phyloP scores from a whole-genome alignment of 2,329 filamentous ascomycete genomes.

The Aspergillus nomiae region DNA sequence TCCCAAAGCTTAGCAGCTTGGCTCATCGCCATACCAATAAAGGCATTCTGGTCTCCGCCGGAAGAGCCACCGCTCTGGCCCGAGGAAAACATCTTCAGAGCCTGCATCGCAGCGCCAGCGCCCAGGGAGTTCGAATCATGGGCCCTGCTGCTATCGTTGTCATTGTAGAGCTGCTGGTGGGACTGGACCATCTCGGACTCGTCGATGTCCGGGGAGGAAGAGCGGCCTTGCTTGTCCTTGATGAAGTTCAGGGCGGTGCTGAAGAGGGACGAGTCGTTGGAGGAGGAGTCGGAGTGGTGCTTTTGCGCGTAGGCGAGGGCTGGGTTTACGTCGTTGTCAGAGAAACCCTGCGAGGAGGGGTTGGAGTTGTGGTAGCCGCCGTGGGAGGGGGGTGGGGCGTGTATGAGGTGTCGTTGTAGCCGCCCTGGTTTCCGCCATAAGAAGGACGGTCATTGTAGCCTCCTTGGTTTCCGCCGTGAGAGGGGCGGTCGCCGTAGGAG shows the following conservation, averaged over 20 bases:
- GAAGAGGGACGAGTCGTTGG: conserved; percentile 58
- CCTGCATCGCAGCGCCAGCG: conserved; percentile 57
- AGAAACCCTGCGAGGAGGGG: conserved; percentile 5
- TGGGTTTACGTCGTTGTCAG: conserved; percentile 50
- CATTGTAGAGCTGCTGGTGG: conserved; percentile 74
- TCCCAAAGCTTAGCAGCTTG: conserved; percentile 80
- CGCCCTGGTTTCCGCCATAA: background rate
- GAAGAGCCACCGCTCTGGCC: conserved; percentile 41
- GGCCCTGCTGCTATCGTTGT: conserved; percentile 39
- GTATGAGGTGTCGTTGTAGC: conserved; percentile 5
- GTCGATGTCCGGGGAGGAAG: conserved; percentile 56
- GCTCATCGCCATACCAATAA: conserved; percentile 83
- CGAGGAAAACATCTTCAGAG: conserved; percentile 72
- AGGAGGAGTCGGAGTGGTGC: conserved; percentile 53
- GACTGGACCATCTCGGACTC: conserved; percentile 69
- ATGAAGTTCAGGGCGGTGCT: conserved; percentile 58
- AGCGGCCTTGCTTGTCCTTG: conserved; percentile 45
- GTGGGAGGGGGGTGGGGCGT: background rate
- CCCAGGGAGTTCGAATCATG: conserved; percentile 50
- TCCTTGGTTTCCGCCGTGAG: background rate
- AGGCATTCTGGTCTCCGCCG: conserved; percentile 68
- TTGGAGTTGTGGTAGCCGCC: background rate
- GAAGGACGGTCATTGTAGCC: background rate
- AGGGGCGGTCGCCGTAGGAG: background rate
- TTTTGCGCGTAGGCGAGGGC: conserved; percentile 59